These are phyloP conservation scores for Lachnellula suecica DNA, from an alignment of 2,329 filamentous ascomycete species.

Conservation along the genomic window DNA sequence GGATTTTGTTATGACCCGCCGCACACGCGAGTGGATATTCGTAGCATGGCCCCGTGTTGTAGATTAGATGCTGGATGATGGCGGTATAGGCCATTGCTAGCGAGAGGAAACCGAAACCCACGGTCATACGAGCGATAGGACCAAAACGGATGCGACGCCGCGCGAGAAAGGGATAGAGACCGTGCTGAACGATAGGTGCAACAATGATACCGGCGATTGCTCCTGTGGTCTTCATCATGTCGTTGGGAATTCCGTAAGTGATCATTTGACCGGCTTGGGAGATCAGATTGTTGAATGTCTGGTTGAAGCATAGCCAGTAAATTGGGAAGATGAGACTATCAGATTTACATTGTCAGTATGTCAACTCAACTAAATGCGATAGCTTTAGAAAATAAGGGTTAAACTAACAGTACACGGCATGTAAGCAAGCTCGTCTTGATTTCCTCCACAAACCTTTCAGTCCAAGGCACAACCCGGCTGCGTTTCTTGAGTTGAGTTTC, in stretches of 20 bases:
- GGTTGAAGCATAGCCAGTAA: slow-evolving; percentile 54
- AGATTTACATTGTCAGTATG: no score
- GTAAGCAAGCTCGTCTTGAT: slow-evolving; percentile 55
- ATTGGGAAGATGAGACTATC: slow-evolving; percentile 58
- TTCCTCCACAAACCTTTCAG: slow-evolving; percentile 62
- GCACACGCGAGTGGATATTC: slow-evolving; percentile 36
- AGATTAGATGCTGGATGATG: slow-evolving; percentile 57
- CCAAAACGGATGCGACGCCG: slow-evolving; percentile 52
- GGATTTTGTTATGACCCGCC: slow-evolving; percentile 26
- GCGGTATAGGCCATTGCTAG: slow-evolving; percentile 53
- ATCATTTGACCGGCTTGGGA: slow-evolving; percentile 55
- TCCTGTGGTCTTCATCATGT: slow-evolving; percentile 58
- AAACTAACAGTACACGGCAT: slow-evolving; percentile 56
- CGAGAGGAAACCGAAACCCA: slow-evolving; percentile 58
- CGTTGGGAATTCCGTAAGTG: slow-evolving; percentile 52
- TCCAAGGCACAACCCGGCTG: slow-evolving; percentile 49
- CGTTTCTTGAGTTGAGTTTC: slow-evolving; percentile 50
- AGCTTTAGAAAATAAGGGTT: no score
- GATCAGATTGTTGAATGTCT: slow-evolving; percentile 62
- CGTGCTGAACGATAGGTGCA: slow-evolving; percentile 47
- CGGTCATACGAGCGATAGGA: slow-evolving; percentile 53
- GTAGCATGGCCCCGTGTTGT: slow-evolving; percentile 46
- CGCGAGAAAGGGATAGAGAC: slow-evolving; percentile 58
- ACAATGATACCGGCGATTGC: slow-evolving; percentile 56
- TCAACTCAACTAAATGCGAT: no score